Conservation (phyloP, 495 filamentous ascomycete genomes). For the Lasiosphaeria miniovina region DNA sequence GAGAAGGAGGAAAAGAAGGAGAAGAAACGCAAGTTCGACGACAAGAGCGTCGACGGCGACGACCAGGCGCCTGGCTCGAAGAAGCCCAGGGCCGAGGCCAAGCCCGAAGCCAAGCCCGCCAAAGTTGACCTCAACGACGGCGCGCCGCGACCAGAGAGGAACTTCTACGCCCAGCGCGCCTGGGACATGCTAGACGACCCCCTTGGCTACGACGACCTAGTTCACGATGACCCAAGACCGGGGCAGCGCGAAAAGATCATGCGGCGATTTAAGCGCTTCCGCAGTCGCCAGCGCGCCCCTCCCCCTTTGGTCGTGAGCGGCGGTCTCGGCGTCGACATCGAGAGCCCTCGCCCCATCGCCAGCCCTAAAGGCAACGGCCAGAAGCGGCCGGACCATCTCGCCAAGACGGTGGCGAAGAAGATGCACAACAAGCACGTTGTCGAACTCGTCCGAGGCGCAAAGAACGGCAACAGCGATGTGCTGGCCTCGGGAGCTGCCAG, state of each 20-base stretch:
- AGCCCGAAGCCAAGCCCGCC: not conserved
- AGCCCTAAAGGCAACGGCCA: not conserved
- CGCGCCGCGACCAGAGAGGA: constrained; percentile 9
- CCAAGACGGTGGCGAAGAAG: constrained; percentile 15
- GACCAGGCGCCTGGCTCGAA: not conserved
- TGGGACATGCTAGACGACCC: constrained; percentile 27
- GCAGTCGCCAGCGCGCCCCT: not conserved
- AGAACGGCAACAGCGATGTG: not conserved
- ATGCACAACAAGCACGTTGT: constrained; percentile 15
- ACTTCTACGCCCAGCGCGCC: constrained; percentile 19
- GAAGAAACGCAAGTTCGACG: constrained; percentile 12
- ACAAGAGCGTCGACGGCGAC: not conserved
- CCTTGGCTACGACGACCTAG: constrained; percentile 29
- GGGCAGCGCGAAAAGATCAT: constrained; percentile 1
- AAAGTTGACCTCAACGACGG: not conserved
- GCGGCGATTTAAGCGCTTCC: constrained; percentile 9
- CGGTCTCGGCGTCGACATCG: constrained; percentile 9
- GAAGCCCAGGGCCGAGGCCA: not conserved
- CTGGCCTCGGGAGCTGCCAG: no score
- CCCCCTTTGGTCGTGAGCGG: constrained; percentile 24
- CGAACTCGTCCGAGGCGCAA: constrained; percentile 4
- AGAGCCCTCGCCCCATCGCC: not conserved
- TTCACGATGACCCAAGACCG: constrained; percentile 16
- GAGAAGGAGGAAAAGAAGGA: constrained; percentile 6
- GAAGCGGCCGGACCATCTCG: not conserved